These are phyloP conservation scores for Hygrocybe punicea DNA, from an alignment of 768 basidiomycete species.

Conservation along the genomic window DNA sequence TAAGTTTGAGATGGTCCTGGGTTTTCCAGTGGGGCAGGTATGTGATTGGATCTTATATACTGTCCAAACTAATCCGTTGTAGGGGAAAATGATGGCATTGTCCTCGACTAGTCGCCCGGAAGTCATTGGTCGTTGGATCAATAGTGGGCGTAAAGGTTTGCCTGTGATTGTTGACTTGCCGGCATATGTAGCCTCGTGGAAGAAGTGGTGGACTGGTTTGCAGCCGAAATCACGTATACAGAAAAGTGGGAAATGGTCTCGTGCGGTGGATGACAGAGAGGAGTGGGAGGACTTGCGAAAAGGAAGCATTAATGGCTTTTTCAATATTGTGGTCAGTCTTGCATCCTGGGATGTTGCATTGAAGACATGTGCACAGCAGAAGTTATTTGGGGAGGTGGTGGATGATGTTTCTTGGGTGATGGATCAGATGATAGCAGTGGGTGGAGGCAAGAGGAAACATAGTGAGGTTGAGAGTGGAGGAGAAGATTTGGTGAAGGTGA, in stretches of 20 bases:
- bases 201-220: background rate
- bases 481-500: background rate
- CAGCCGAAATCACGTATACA: background rate
- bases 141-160: background rate
- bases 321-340: background rate
- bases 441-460: background rate
- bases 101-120: background rate
- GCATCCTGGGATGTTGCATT: background rate
- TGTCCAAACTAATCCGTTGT: background rate
- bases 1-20: background rate
- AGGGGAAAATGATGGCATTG: background rate
- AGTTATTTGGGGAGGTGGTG: background rate
- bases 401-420: background rate
- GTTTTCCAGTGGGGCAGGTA: background rate
- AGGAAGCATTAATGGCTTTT: slow-evolving; percentile 1
- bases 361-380: background rate
- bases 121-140: background rate
- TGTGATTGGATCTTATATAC: background rate
- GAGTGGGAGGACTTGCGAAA: background rate
- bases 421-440: background rate
- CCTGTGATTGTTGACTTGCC: background rate
- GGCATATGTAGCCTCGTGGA: background rate
- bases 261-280: background rate
- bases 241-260: too few relatives aligned
- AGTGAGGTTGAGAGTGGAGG: background rate